These are phyloP conservation scores for Diaporthe ilicicola DNA, from an alignment of 2,329 filamentous ascomycete genomes.

Conservation along the genomic window DNA sequence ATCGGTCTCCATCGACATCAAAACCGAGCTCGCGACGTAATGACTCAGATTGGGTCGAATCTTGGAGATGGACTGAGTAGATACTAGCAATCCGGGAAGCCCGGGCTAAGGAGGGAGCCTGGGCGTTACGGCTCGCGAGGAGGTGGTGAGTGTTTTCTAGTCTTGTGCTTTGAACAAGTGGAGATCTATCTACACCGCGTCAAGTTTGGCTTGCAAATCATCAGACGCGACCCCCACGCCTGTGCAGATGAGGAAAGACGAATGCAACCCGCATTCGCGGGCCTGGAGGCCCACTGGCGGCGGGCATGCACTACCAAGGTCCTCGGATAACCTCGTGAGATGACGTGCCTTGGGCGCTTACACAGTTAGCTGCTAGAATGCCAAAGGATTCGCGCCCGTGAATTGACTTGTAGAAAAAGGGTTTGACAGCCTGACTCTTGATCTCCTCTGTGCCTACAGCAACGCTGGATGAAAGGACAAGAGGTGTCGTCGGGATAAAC, in stretches of 20 bases:
- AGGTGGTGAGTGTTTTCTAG: not conserved
- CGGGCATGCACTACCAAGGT: not conserved
- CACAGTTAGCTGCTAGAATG: not conserved
- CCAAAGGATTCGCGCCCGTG: too few relatives aligned
- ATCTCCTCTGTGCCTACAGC: too few relatives aligned
- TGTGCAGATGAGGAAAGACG: constrained; percentile 9
- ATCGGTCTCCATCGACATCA: not conserved
- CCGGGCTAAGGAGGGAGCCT: not conserved
- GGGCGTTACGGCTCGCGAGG: not conserved
- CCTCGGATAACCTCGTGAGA: not conserved
- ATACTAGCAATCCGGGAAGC: not conserved
- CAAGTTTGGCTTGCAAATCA: constrained; percentile 1
- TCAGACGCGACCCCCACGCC: constrained; percentile 13
- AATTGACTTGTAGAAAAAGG: not conserved
- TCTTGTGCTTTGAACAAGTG: not conserved
- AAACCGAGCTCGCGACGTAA: not conserved
- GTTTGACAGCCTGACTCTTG: not conserved
- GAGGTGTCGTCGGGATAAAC: constrained; percentile 16
- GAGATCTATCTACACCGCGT: constrained; percentile 13
- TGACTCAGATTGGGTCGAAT: not conserved
- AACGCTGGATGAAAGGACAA: not conserved
- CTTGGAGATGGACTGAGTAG: not conserved
- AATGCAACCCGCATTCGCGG: not conserved
- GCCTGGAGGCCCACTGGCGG: not conserved
- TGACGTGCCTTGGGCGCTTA: not conserved